Evolutionary conservation across 495 filamentous ascomycete species (phyloP), one percentile per base, ranked within the genome.

Genomic region (Chlorociboria aeruginascens): DNA sequence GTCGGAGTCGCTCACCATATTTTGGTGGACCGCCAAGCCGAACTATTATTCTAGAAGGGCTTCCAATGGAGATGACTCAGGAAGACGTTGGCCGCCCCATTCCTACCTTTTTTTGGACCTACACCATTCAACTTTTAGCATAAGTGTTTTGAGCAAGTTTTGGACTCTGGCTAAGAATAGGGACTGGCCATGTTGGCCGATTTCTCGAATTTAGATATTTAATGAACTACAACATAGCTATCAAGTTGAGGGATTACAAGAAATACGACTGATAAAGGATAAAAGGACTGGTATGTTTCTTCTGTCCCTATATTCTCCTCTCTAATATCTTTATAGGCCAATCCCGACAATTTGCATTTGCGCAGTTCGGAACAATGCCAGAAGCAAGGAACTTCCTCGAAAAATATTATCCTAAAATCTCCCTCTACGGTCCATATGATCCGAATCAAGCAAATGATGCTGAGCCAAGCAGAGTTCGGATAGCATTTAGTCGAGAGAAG

Each of bases 371-470:
- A 16, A 70, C 69, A 20, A 59, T 85, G 36, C 66, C 70, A 8
- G 72, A 77, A 43, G 78, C 86, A 17, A 72, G 71, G 40, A 63
- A 67, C 8, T 90, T 93, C 48, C 59, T 86, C 35, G 81, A 86
- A 54, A 63, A 59, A 29, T 73, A 85, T 48, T 77, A 76, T 52
- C 85, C 85, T 40, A 63, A 59, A 12, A 69, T 90, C 32, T 73
- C 75, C 8, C 61, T 87, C 0, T 46, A 51, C 34, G 52, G 40
- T 38, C 7, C 49, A 28, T 44, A 53, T 40, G 42, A 52, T 37
- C 38, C 46, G 7, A 66, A 64, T 45, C 47, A 59, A 16, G 59
- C 61, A 35, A 63, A 65, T 41, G 63, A 76, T 36, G 69, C 77
- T 28, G 63, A 76, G 36, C 72, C 69, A 46, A 71, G 76, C 12